A percentile compares a stretch with the other conserved stretches of the same genome.
phyloP scores from a whole-genome alignment of 2,329 filamentous ascomycete genomes.

The Trichoderma lentiforme region DNA sequence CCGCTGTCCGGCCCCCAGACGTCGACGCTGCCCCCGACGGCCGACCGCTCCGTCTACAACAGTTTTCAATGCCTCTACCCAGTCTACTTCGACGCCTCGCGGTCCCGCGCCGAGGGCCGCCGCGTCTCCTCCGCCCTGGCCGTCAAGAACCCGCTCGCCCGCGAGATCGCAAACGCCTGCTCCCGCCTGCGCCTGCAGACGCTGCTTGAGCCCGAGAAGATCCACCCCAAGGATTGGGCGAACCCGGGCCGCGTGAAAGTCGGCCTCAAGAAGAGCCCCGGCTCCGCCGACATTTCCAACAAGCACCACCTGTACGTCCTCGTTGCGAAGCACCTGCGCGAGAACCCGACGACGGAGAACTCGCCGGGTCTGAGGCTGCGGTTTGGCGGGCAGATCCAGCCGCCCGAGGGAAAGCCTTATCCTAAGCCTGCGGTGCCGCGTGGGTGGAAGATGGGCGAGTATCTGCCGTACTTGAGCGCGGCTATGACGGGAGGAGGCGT shows the following conservation, averaged over 20 bases:
- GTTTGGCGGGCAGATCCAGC: slow-evolving; percentile 67
- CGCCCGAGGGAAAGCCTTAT: slow-evolving; percentile 62
- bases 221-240: slow-evolving; percentile 94
- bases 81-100: slow-evolving; percentile 82
- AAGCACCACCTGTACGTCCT: slow-evolving; percentile 87
- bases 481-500: slow-evolving; percentile 91
- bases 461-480: slow-evolving; percentile 82
- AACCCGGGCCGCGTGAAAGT: slow-evolving; percentile 91
- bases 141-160: slow-evolving; percentile 79
- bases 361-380: slow-evolving; percentile 65
- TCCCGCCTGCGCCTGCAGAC: slow-evolving; percentile 66
- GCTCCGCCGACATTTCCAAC: slow-evolving; percentile 53
- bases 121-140: slow-evolving; percentile 71
- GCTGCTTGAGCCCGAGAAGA: slow-evolving; percentile 86
- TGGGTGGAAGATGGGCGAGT: slow-evolving; percentile 84
- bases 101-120: slow-evolving; percentile 74
- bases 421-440: slow-evolving; percentile 72
- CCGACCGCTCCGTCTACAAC: slow-evolving; percentile 60
- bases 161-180: slow-evolving; percentile 85
- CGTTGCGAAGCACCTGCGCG: slow-evolving; percentile 71
- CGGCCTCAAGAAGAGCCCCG: slow-evolving; percentile 45
- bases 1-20: slow-evolving; percentile 33
- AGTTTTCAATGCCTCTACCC: slow-evolving; percentile 90
- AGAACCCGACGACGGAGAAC: slow-evolving; percentile 72
- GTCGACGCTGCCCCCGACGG: slow-evolving; percentile 31